Base-by-base conservation (phyloP, 345 rosid species). In the Salix suchowensis region DNA sequence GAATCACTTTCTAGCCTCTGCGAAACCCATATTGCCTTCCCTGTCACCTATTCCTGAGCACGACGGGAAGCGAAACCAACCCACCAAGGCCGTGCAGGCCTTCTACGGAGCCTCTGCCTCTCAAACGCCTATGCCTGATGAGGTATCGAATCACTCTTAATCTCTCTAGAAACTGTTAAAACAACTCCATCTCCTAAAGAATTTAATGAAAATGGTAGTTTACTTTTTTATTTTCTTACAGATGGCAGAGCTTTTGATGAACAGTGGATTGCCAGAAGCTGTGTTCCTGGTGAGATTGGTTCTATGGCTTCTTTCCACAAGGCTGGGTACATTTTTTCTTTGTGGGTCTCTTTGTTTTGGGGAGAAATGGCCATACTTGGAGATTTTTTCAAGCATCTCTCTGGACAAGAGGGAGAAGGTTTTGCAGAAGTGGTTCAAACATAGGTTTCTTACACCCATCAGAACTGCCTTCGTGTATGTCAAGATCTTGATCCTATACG, bases 251-350 rank as follows among this genome's bases (percentile, higher is more conserved):
- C 4, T 74, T 4, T 0, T 91, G 19, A 6, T 2, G 34, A 87
- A 70, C 65, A 81, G 89, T 77, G 76, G 52, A 0, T 19, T 76
- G 11, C 60, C 15, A 1, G 93, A 87, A 30, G 84, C 73, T 0
- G 42, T 81, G 82, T 65, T 88, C 3, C 6, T 87, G 71, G 67
- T 82, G 48, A 86, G 98, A 65, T 46, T 78, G 14, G 84, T 89
- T 12, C 24, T 91, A 30, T 15, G 84, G 77, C 12, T 85, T 10
- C 84, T 94, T 50, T 86, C 88, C 7, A 91, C 97, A 1, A 86
- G 91, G 84, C 8, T 94, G 66, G 98, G 98, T 19, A 91, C 94
- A 0, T 32, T 91, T 11, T 34, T 94, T 75, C 83, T 94, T 0
- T 90, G 95, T 68, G 97, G 98, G 50, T 77, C 82, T 4, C 86